These are phyloP conservation scores for Bruguiera parviflora DNA, from an alignment of 345 rosid genomes.

Conservation along the genomic window DNA sequence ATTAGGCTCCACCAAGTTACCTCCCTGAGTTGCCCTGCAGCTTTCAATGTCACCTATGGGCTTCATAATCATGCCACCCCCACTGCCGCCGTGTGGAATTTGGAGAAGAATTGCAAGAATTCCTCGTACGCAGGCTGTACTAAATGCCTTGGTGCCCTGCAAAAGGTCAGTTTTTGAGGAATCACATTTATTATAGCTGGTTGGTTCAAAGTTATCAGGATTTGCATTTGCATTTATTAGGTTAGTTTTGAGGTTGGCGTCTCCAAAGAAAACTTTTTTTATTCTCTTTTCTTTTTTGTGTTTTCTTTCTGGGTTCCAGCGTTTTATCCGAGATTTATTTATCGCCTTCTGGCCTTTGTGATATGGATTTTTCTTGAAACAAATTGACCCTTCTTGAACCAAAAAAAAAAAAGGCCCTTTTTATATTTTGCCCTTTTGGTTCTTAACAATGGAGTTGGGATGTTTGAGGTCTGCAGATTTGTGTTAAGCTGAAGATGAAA, in stretches of 20 bases:
- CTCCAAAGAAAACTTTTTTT: no score
- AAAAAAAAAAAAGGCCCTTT: no score
- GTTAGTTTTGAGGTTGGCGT: not conserved
- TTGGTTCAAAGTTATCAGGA: not conserved
- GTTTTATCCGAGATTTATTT: no score
- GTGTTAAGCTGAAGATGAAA: no score
- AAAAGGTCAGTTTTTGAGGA: constrained; percentile 52
- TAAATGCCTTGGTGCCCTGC: constrained; percentile 91
- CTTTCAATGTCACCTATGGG: constrained; percentile 69
- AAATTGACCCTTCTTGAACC: no score
- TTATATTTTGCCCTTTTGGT: no score
- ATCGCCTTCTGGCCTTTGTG: no score
- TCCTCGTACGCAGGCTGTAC: constrained; percentile 94
- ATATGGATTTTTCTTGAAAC: no score
- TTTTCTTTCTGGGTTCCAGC: no score
- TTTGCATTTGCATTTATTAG: constrained; percentile 18
- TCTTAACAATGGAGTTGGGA: no score
- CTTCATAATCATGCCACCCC: constrained; percentile 66
- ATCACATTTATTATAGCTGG: constrained; percentile 10
- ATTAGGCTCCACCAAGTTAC: constrained; percentile 91
- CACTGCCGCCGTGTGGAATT: constrained; percentile 76
- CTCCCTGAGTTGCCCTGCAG: constrained; percentile 92
- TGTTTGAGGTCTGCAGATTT: no score
- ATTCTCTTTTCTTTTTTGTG: no score
- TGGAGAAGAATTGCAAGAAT: constrained; percentile 85